These are phyloP conservation scores for Abrus pulchellus DNA, from an alignment of 306 rosid genomes.

Conservation along the genomic window DNA sequence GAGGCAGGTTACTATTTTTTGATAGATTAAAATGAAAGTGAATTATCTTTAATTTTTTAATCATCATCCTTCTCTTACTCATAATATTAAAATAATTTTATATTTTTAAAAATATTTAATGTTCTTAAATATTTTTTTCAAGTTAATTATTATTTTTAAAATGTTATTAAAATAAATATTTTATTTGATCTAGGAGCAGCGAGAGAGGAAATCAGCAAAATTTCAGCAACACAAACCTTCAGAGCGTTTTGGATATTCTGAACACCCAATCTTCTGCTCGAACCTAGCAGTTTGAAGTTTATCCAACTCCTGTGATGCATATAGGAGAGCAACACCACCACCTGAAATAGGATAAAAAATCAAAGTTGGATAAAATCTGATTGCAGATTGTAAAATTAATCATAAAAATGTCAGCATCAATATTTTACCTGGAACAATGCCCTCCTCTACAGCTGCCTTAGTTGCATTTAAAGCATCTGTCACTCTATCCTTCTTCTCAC, in stretches of 20 bases:
- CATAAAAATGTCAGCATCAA: not conserved
- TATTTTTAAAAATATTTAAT: too few species aligned
- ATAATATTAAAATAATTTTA: too few species aligned
- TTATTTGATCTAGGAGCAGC: not conserved
- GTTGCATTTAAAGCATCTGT: constrained; percentile 97
- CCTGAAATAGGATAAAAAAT: constrained; percentile 51
- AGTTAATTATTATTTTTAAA: too few species aligned
- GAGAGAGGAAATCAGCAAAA: not conserved
- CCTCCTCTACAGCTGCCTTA: constrained; percentile 99
- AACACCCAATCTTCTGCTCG: constrained; percentile 90
- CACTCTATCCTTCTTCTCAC: constrained; percentile 97
- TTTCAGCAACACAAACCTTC: constrained; percentile 58
- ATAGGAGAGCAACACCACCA: constrained; percentile 97
- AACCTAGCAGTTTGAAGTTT: constrained; percentile 87
- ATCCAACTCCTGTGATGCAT: constrained; percentile 88
- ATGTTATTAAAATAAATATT: too few species aligned
- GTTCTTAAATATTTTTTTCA: too few species aligned
- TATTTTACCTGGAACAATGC: constrained; percentile 80
- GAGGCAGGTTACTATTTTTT: too few species aligned
- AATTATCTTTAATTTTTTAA: too few species aligned
- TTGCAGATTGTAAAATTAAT: not conserved
- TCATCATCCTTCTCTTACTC: too few species aligned
- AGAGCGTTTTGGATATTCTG: constrained; percentile 96
- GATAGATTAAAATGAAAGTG: too few species aligned
- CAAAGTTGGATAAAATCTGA: constrained; percentile 1